These are phyloP conservation scores for Ceratobasidium sp. DNA, from an alignment of 1,284 basidiomycete genomes.

Conservation along the genomic window DNA sequence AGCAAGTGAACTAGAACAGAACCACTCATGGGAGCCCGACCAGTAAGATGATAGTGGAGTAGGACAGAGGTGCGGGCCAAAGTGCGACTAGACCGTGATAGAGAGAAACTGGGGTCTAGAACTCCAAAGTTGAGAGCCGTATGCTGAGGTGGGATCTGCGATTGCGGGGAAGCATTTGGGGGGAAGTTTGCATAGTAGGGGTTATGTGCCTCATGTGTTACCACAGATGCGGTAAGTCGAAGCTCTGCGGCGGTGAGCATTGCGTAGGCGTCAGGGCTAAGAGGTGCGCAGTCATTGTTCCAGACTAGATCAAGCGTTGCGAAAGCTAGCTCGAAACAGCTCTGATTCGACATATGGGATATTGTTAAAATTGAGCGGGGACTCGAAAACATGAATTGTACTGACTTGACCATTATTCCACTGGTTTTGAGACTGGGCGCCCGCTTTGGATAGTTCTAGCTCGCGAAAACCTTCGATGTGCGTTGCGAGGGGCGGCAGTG, in stretches of 20 bases:
- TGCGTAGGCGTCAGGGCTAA: constrained; percentile 29
- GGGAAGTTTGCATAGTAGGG: not conserved
- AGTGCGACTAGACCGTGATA: not conserved
- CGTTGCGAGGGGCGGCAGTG: not conserved
- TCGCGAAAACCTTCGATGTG: constrained; percentile 9
- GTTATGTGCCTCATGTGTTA: not conserved
- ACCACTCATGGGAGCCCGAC: not conserved
- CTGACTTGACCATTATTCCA: not conserved
- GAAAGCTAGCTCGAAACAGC: constrained; percentile 7
- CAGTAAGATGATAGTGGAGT: constrained; percentile 6
- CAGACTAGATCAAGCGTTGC: constrained; percentile 12
- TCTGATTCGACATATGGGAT: too few species aligned
- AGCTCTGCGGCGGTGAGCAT: constrained; percentile 20
- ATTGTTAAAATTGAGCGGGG: too few species aligned
- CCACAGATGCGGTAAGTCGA: not conserved
- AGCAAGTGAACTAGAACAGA: constrained; percentile 3
- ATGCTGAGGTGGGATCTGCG: not conserved
- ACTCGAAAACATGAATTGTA: not conserved
- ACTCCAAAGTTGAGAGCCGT: not conserved
- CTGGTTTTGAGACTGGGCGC: not conserved
- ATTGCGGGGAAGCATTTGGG: not conserved
- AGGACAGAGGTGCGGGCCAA: constrained; percentile 27
- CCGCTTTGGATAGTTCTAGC: too few species aligned
- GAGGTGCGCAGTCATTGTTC: constrained; percentile 10
- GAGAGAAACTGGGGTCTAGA: not conserved